Base-by-base conservation (phyloP, 2,329 filamentous ascomycete species). In the Calonectria pteridis region DNA sequence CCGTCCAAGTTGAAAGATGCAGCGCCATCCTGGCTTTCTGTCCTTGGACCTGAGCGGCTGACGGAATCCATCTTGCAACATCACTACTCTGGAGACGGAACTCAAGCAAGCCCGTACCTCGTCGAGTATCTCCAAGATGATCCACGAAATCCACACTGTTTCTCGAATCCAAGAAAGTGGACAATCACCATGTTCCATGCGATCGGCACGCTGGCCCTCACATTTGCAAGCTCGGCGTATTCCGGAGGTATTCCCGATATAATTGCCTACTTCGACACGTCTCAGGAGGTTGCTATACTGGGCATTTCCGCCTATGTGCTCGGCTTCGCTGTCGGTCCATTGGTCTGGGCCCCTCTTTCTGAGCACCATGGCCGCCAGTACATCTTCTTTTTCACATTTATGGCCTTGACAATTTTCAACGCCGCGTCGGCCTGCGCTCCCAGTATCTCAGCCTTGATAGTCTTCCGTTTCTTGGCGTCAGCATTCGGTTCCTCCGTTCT, bases 271-370 rank as follows among this genome's bases (percentile, higher is more conserved):
- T 69, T 69, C 28, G n/a, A 63, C 9, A 40, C 35, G 5, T 69
- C 67, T 3, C 29, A 29, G 10, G 67, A 63, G 33, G 55, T 69
- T 6, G 67, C 53, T 16, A 69, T 35, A 14, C 29, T 69, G n/a
- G 67, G 67, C 6, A 43, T 69, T 11, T 69, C 67, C n/a, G 5
- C 63, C 2, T 69, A 37, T 43, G 67, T 69, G 23, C 13, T 69
- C 29, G 67, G 67, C 29, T 69, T 69, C 14, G 67, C 67, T 11
- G n/a, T 69, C 14, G 67, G 67, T 9, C 67, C 67, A 14, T 23
- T 69, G 29, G 18, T 69, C 9, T 69, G 67, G 67, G 67, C 67
- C 7, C 67, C 67, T 28, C 67, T 69, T 6, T 69, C 67, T 13
- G 67, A 69, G 29, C 55, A 63, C 4, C 63, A 69, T 33, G 67